phyloP scores from a whole-genome alignment of 73 alveolate species.

The Blepharisma japonicum region DNA sequence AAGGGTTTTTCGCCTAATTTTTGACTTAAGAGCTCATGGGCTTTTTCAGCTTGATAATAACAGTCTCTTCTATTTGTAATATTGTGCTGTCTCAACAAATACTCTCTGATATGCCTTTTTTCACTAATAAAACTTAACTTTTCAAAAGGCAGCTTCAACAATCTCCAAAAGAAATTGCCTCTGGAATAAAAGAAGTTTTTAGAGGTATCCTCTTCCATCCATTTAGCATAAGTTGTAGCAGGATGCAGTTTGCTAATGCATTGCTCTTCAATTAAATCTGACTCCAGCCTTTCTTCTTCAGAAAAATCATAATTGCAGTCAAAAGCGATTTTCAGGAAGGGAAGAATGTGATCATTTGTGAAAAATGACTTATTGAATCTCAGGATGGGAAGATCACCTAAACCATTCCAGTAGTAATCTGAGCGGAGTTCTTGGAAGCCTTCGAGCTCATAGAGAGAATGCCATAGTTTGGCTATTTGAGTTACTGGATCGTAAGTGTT shows the following conservation, averaged over 20 bases:
- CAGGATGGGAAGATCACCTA: neutral
- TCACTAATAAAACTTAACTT: neutral
- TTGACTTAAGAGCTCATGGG: neutral
- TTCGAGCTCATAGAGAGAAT: neutral
- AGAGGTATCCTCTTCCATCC: conserved; percentile 13
- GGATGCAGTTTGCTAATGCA: neutral
- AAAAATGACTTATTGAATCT: neutral
- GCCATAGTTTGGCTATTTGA: neutral
- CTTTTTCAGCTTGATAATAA: neutral
- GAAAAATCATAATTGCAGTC: conserved; percentile 3
- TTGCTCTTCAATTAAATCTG: neutral
- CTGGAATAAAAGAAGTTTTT: neutral
- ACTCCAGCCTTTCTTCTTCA: neutral
- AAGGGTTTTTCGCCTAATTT: conserved; percentile 12
- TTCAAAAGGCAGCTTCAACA: neutral
- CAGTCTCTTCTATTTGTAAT: neutral
- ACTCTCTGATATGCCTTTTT: neutral
- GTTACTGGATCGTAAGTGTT: neutral
- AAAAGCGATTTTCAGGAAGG: neutral
- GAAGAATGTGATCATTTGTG: neutral
- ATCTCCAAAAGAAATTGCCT: neutral
- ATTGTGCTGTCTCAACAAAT: neutral
- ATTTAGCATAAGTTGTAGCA: neutral
- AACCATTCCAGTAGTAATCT: conserved; percentile 3
- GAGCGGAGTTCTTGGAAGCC: neutral